These are phyloP conservation scores for Rhododendron henanense DNA, from an alignment of 148 eudicot species.

Conservation along the genomic window DNA sequence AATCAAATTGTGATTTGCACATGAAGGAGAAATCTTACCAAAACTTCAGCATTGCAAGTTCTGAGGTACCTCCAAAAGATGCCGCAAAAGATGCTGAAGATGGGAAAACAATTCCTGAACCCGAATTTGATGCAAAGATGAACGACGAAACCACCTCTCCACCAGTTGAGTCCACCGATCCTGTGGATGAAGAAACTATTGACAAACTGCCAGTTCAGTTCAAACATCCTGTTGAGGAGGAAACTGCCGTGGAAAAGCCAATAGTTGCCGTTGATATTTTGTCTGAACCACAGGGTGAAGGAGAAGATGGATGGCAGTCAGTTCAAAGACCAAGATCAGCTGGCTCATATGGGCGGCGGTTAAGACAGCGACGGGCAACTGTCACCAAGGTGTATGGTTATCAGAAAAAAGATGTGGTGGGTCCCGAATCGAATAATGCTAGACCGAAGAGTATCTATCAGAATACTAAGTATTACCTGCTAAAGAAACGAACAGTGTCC, in stretches of 20 bases:
- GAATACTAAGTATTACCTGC: slow-evolving; percentile 58
- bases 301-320: slow-evolving; percentile 94
- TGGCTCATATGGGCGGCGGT: slow-evolving; percentile 66
- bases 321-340: slow-evolving; percentile 91
- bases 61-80: slow-evolving; percentile 53
- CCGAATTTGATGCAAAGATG: slow-evolving; percentile 22
- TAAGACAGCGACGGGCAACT: slow-evolving; percentile 63
- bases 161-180: slow-evolving; percentile 15
- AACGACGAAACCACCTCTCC: slow-evolving; percentile 19
- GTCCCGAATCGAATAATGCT: slow-evolving; percentile 50
- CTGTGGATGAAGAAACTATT: slow-evolving; percentile 19
- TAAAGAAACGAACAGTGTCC: slow-evolving; percentile 62
- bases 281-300: slow-evolving; percentile 61
- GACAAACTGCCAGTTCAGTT: slow-evolving; percentile 31
- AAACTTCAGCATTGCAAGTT: slow-evolving; percentile 29
- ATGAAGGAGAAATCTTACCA: slow-evolving; percentile 61
- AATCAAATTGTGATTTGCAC: slow-evolving; percentile 26
- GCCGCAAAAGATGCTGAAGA: slow-evolving; percentile 22
- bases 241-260: slow-evolving; percentile 24
- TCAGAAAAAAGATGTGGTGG: slow-evolving; percentile 63
- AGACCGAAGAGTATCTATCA: slow-evolving; percentile 49
- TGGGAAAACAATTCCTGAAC: slow-evolving; percentile 37
- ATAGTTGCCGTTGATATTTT: slow-evolving; percentile 28
- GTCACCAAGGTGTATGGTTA: slow-evolving; percentile 57
- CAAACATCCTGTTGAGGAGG: slow-evolving; percentile 36